These are phyloP conservation scores for Rhazya stricta DNA, from an alignment of 257 asterid genomes.

Conservation along the genomic window DNA sequence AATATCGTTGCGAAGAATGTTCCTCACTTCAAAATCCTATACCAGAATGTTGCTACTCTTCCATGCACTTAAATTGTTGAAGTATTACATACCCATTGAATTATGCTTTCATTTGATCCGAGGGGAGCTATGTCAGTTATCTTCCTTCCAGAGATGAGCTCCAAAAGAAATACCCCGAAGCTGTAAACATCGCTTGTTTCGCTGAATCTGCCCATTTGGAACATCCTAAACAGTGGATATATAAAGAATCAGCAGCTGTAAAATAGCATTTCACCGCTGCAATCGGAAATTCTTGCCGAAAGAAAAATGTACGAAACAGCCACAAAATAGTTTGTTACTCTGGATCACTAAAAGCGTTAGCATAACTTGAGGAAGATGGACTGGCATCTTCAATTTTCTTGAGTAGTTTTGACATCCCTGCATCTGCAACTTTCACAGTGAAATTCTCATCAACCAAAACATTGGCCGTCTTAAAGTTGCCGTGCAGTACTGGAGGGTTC, in stretches of 20 bases:
- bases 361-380: constrained; percentile 38
- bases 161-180: constrained; percentile 65
- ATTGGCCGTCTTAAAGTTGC: constrained; percentile 64
- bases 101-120: constrained; percentile 35
- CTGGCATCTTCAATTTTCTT: constrained; percentile 39
- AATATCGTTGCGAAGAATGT: not conserved
- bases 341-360: constrained; percentile 56
- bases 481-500: constrained; percentile 47
- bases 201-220: constrained; percentile 12
- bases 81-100: constrained; percentile 50
- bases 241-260: constrained; percentile 3
- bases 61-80: not conserved
- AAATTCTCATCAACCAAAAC: constrained; percentile 77
- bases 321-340: constrained; percentile 37
- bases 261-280: not conserved
- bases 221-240: constrained; percentile 33
- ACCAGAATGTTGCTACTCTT: too few species aligned
- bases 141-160: constrained; percentile 61
- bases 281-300: constrained; percentile 12
- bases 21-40: not conserved
- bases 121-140: constrained; percentile 36
- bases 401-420: constrained; percentile 46
- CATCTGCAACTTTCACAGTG: constrained; percentile 71
- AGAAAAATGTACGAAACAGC: not conserved
- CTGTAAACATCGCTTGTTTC: constrained; percentile 60